These are phyloP conservation scores for Halophytophthora polymorphica DNA, from an alignment of 352 stramenopile genomes.

Conservation along the genomic window DNA sequence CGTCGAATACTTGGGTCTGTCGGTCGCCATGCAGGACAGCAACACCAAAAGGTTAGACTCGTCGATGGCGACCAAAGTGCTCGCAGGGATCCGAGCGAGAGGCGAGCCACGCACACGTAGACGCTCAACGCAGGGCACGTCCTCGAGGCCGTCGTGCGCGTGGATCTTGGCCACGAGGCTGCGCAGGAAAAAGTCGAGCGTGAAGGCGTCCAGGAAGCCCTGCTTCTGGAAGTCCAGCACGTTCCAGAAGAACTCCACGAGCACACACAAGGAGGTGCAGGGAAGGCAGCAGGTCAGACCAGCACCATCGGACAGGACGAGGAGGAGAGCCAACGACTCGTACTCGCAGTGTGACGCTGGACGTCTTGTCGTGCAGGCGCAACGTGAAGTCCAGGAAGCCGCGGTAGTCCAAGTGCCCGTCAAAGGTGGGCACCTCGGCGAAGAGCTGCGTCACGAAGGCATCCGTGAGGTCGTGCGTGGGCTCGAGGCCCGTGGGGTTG, in stretches of 20 bases:
- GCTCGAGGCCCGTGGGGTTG: constrained; percentile 33
- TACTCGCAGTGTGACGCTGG: constrained; percentile 39
- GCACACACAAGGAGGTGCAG: background rate
- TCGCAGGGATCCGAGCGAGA: too few species aligned
- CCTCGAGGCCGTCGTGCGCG: constrained; percentile 21
- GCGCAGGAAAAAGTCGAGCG: constrained; percentile 58
- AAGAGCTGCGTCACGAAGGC: constrained; percentile 59
- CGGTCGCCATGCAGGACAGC: background rate
- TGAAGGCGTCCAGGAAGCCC: constrained; percentile 56
- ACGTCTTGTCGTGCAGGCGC: constrained; percentile 39
- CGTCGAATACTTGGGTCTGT: constrained; percentile 65
- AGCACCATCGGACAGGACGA: background rate
- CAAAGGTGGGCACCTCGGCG: constrained; percentile 40
- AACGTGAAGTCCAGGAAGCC: constrained; percentile 65
- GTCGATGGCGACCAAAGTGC: too few species aligned
- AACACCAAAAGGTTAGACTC: background rate
- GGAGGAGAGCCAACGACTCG: background rate
- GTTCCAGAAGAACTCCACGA: constrained; percentile 57
- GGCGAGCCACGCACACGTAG: constrained; percentile 32
- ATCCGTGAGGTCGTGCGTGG: constrained; percentile 55
- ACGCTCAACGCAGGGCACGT: constrained; percentile 22
- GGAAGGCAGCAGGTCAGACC: background rate
- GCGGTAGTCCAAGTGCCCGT: constrained; percentile 61
- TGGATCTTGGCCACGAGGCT: constrained; percentile 51
- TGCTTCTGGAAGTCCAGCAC: constrained; percentile 72